phyloP scores from a whole-genome alignment of 257 asterid genomes.

The Salvia rosmarinus region DNA sequence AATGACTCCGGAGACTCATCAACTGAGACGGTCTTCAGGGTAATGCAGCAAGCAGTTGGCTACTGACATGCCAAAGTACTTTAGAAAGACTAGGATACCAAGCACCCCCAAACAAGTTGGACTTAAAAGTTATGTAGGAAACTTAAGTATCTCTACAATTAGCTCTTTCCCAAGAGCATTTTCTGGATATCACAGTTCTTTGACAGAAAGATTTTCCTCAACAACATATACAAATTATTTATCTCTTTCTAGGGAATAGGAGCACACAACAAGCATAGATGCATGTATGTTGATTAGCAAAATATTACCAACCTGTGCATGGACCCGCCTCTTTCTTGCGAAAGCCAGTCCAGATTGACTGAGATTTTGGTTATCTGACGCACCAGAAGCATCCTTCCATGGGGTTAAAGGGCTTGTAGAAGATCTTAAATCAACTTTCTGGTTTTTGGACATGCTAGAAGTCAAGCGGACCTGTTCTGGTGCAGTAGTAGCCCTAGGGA shows the following conservation, averaged over 20 bases:
- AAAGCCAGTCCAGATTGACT: slow-evolving; percentile 60
- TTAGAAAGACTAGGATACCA: background rate
- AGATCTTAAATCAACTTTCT: slow-evolving; percentile 55
- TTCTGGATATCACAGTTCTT: background rate
- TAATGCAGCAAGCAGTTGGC: slow-evolving; percentile 5
- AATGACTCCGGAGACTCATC: background rate
- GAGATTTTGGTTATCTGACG: slow-evolving; percentile 56
- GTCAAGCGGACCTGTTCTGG: slow-evolving; percentile 49
- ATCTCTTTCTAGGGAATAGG: background rate
- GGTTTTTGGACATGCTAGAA: slow-evolving; percentile 44
- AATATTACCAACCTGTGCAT: slow-evolving; percentile 68
- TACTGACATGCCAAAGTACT: slow-evolving; percentile 5
- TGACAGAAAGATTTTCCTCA: slow-evolving; percentile 4
- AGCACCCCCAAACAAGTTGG: background rate
- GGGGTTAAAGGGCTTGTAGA: slow-evolving; percentile 48
- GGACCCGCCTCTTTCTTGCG: slow-evolving; percentile 74
- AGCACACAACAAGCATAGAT: background rate
- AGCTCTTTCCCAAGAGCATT: background rate
- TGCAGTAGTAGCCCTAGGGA: slow-evolving; percentile 42
- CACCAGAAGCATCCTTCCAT: slow-evolving; percentile 54
- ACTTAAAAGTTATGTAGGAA: background rate
- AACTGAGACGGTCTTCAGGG: background rate
- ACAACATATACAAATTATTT: background rate
- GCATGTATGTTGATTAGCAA: background rate
- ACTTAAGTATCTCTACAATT: background rate